Conservation (phyloP, 257 asterid species). For the Craterostigma plantagineum region DNA sequence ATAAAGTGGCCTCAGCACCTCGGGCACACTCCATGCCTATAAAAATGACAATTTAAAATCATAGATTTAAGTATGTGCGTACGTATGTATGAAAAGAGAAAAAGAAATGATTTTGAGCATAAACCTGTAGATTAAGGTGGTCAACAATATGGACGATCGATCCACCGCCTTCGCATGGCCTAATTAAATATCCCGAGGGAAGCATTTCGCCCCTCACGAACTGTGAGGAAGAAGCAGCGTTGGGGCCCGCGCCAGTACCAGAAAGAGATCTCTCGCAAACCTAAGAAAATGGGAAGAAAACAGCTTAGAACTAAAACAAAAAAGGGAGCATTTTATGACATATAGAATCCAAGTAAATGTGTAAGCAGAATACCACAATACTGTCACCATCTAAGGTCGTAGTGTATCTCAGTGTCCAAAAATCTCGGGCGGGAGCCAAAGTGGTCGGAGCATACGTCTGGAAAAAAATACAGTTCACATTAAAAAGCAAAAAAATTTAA, state of each 20-base stretch:
- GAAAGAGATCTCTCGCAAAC: constrained; percentile 90
- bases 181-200: constrained; percentile 78
- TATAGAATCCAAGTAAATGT: no score
- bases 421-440: constrained; percentile 90
- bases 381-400: constrained; percentile 84
- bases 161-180: constrained; percentile 97
- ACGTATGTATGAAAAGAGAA: neutral
- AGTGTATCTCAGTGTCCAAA: constrained; percentile 96
- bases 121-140: constrained; percentile 76
- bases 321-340: neutral
- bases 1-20: constrained; percentile 87
- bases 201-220: constrained; percentile 84
- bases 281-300: constrained; percentile 11
- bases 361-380: constrained; percentile 40
- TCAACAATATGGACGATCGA: constrained; percentile 92
- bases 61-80: neutral
- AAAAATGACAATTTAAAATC: neutral
- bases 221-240: constrained; percentile 55
- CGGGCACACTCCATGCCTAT: constrained; percentile 95
- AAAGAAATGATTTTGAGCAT: neutral
- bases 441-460: constrained; percentile 93
- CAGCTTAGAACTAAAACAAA: neutral
- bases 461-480: constrained; percentile 4
- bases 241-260: constrained; percentile 84
- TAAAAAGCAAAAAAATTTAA: no score